A percentile compares a stretch with the other conserved stretches of the same genome.
phyloP scores from a whole-genome alignment of 148 eudicot genomes.

The Spergularia marina region DNA sequence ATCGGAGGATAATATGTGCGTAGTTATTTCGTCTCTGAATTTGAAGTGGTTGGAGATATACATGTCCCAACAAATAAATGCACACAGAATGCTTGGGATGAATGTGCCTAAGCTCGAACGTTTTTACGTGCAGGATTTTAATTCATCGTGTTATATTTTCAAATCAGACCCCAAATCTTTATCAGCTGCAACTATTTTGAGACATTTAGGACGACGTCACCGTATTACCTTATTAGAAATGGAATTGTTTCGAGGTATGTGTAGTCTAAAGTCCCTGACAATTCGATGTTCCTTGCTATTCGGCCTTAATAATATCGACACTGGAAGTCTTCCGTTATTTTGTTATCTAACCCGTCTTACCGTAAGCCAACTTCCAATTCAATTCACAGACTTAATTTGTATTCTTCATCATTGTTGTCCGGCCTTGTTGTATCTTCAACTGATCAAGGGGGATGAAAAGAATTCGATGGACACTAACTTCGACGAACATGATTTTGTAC shows the following conservation, averaged over 20 bases:
- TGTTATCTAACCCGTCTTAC: background rate
- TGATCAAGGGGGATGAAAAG: background rate
- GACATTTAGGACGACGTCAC: background rate
- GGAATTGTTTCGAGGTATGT: too few species aligned
- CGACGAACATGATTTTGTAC: background rate
- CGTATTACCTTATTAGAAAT: too few species aligned
- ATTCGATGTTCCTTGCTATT: too few species aligned
- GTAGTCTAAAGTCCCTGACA: too few species aligned
- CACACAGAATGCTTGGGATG: background rate
- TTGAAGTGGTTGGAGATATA: conserved; percentile 4
- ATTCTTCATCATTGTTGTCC: conserved; percentile 5
- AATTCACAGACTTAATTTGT: background rate
- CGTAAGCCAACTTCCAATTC: background rate
- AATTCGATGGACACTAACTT: background rate
- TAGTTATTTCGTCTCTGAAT: background rate
- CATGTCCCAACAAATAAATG: background rate
- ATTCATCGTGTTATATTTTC: background rate
- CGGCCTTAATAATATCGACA: too few species aligned
- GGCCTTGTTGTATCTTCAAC: background rate
- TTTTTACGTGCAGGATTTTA: background rate
- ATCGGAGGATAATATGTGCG: background rate
- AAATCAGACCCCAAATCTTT: background rate
- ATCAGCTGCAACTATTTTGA: background rate
- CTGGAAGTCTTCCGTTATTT: background rate
- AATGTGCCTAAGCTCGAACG: conserved; percentile 3